These are phyloP conservation scores for Macroventuria anomochaeta DNA, from an alignment of 2,329 filamentous ascomycete genomes.

Conservation along the genomic window DNA sequence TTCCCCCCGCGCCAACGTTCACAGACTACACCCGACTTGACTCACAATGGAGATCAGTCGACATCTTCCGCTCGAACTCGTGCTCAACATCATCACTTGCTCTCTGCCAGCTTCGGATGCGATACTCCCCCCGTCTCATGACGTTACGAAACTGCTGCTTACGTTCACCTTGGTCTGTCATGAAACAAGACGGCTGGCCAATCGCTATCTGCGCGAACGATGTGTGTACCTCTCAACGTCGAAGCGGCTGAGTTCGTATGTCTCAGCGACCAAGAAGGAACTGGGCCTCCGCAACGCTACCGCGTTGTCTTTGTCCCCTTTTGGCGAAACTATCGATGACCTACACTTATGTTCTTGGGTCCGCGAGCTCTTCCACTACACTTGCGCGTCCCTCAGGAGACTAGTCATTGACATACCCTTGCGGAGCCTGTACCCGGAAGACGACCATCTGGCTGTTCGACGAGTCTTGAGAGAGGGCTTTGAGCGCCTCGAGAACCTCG, in stretches of 20 bases:
- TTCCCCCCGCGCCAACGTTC: not conserved
- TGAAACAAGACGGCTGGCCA: constrained; percentile 52
- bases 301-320: constrained; percentile 47
- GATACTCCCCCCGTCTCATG: constrained; percentile 49
- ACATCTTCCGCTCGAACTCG: constrained; percentile 37
- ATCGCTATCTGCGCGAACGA: constrained; percentile 53
- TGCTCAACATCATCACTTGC: constrained; percentile 37
- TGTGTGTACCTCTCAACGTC: constrained; percentile 56
- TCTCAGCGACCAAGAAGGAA: constrained; percentile 25
- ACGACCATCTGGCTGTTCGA: constrained; percentile 51
- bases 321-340: constrained; percentile 51
- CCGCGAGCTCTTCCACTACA: constrained; percentile 53
- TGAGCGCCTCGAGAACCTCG: constrained; percentile 51
- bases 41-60: constrained; percentile 9
- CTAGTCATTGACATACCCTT: constrained; percentile 60
- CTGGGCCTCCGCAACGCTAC: constrained; percentile 41
- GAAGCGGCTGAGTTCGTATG: constrained; percentile 34
- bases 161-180: constrained; percentile 55
- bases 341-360: constrained; percentile 51
- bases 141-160: constrained; percentile 54
- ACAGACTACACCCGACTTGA: constrained; percentile 18
- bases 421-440: constrained; percentile 51
- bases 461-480: constrained; percentile 57
- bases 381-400: constrained; percentile 51
- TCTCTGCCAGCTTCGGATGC: constrained; percentile 26